phyloP scores from a whole-genome alignment of 768 basidiomycete species.

The Lactarius sp. region DNA sequence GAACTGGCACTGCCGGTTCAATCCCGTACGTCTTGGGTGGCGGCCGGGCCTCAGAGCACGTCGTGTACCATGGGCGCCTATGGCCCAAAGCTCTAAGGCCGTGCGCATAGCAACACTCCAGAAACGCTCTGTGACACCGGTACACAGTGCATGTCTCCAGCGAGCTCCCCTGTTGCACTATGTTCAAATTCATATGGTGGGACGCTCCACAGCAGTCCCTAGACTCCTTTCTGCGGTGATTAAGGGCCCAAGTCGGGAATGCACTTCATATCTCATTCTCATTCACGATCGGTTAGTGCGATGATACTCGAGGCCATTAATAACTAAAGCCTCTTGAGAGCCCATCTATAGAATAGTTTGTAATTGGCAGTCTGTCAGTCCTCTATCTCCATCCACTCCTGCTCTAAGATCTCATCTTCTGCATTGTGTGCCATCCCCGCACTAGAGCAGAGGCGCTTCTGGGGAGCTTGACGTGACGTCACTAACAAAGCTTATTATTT shows the following conservation, averaged over 20 bases:
- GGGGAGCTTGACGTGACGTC: background rate
- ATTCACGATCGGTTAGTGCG: constrained; percentile 1
- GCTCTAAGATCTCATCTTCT: background rate
- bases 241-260: background rate
- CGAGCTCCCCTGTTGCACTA: background rate
- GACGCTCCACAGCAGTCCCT: background rate
- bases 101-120: background rate
- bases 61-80: background rate
- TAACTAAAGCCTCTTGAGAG: background rate
- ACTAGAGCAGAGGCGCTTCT: background rate
- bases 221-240: background rate
- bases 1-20: too few relatives aligned
- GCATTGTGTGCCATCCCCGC: background rate
- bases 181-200: background rate
- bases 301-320: background rate
- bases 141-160: background rate
- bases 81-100: background rate
- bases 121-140: background rate
- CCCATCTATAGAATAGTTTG: too few relatives aligned
- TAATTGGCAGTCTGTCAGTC: background rate
- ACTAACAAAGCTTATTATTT: background rate
- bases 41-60: background rate
- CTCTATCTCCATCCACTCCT: background rate
- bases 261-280: background rate
- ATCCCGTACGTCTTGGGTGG: background rate